Evolutionary conservation across 2,329 filamentous ascomycete species (phyloP).

Genomic region (Sporothrix sp.): DNA sequence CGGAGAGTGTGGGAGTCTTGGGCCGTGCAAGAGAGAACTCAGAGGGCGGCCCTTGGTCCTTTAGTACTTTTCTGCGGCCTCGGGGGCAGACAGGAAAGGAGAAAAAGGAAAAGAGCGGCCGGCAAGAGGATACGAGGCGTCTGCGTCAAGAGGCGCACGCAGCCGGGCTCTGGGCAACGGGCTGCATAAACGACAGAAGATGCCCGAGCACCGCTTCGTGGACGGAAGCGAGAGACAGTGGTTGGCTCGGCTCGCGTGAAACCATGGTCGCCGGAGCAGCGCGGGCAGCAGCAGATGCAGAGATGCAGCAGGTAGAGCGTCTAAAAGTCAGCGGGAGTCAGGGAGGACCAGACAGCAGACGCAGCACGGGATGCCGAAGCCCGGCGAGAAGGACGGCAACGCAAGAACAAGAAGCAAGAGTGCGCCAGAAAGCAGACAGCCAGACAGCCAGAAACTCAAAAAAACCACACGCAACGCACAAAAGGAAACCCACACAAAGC

Average conservation of each 20-base stretch:
- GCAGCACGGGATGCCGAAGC: too few relatives aligned
- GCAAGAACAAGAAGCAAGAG: not conserved
- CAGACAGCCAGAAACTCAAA: not conserved
- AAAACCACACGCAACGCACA: not conserved
- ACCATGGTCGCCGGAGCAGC: constrained; percentile 8
- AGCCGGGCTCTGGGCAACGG: not conserved
- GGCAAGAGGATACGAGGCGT: not conserved
- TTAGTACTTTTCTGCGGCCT: too few relatives aligned
- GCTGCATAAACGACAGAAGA: not conserved
- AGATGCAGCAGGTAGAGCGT: not conserved
- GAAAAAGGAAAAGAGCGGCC: not conserved
- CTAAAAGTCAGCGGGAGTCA: not conserved
- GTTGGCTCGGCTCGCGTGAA: constrained; percentile 10
- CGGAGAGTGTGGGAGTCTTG: not conserved
- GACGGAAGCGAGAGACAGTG: constrained; percentile 7
- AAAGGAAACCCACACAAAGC: too few relatives aligned
- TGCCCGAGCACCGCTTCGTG: constrained; percentile 2
- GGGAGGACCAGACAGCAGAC: not conserved
- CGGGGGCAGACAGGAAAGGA: not conserved
- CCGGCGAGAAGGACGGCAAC: not conserved
- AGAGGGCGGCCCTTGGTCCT: too few relatives aligned
- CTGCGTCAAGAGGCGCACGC: not conserved
- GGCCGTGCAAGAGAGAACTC: too few relatives aligned
- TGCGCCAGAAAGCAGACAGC: not conserved
- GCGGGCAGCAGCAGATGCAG: constrained; percentile 3